Conservation (phyloP, 768 basidiomycete genomes). For the Termitomyces sp. region DNA sequence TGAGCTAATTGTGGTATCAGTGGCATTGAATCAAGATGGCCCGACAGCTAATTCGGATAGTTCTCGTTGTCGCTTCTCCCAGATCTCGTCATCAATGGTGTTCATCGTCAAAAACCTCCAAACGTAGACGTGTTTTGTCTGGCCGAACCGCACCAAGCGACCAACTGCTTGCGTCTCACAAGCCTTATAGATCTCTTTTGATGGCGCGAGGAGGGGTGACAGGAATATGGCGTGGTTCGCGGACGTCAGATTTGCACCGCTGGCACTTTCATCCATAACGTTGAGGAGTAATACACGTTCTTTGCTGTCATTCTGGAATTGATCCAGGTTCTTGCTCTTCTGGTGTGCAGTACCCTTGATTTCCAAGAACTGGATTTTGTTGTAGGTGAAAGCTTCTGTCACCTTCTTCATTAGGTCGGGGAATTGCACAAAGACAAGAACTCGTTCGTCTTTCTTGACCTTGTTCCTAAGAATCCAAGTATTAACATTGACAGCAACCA, state of each 20-base stretch:
- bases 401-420: slow-evolving; percentile 91
- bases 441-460: slow-evolving; percentile 73
- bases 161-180: slow-evolving; percentile 83
- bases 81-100: slow-evolving; percentile 88
- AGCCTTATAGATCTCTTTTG: slow-evolving; percentile 82
- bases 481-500: slow-evolving; percentile 3
- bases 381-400: slow-evolving; percentile 69
- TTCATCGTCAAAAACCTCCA: slow-evolving; percentile 82
- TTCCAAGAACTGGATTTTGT: slow-evolving; percentile 74
- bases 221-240: slow-evolving; percentile 96
- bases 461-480: slow-evolving; percentile 41
- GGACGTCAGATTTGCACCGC: slow-evolving; percentile 86
- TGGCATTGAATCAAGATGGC: slow-evolving; percentile 8
- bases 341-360: slow-evolving; percentile 74
- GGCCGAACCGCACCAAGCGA: slow-evolving; percentile 80
- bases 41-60: slow-evolving; percentile 1
- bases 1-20: slow-evolving; percentile 1
- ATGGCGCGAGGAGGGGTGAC: slow-evolving; percentile 80
- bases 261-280: slow-evolving; percentile 94
- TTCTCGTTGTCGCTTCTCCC: slow-evolving; percentile 45
- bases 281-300: slow-evolving; percentile 84
- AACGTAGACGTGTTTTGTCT: slow-evolving; percentile 74
- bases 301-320: slow-evolving; percentile 77
- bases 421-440: slow-evolving; percentile 96
- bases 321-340: slow-evolving; percentile 80